Evolutionary conservation across 2,329 filamentous ascomycete genomes (phyloP).

Genomic region (Septoria petroselini): DNA sequence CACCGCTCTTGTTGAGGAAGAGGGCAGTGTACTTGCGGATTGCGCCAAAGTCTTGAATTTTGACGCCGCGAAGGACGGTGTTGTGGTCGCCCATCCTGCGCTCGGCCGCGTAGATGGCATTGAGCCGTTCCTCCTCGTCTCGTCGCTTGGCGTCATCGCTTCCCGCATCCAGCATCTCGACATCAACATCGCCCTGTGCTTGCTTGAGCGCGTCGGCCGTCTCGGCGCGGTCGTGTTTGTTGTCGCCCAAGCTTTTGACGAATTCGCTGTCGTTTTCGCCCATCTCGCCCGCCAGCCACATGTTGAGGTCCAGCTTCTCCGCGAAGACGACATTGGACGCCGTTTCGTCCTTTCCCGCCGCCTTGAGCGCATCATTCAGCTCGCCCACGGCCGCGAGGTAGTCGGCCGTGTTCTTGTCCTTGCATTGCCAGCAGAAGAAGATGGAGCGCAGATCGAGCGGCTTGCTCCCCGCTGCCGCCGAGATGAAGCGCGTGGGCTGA

Average conservation of each 20-base stretch:
- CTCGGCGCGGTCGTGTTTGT: slow-evolving; percentile 51
- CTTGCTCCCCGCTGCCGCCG: slow-evolving; percentile 48
- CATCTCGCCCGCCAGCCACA: slow-evolving; percentile 86
- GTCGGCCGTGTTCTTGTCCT: slow-evolving; percentile 82
- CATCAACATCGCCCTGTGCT: slow-evolving; percentile 37
- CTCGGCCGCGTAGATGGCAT: slow-evolving; percentile 88
- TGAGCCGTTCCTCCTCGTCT: slow-evolving; percentile 72
- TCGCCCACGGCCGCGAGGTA: slow-evolving; percentile 82
- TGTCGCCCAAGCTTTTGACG: slow-evolving; percentile 77
- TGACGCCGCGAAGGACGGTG: slow-evolving; percentile 78
- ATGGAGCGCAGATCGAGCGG: slow-evolving; percentile 75
- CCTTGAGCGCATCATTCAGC: slow-evolving; percentile 70
- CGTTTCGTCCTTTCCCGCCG: slow-evolving; percentile 56
- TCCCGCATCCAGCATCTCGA: slow-evolving; percentile 43
- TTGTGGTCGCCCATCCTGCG: slow-evolving; percentile 91
- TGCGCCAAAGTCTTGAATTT: slow-evolving; percentile 87
- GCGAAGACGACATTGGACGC: slow-evolving; percentile 90
- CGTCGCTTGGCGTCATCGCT: slow-evolving; percentile 52
- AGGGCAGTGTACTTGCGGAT: slow-evolving; percentile 63
- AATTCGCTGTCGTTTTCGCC: slow-evolving; percentile 82
- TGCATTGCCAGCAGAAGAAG: slow-evolving; percentile 94
- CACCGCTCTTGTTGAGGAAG: slow-evolving; percentile 49
- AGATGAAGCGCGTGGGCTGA: slow-evolving; percentile 77
- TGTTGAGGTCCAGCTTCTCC: slow-evolving; percentile 85
- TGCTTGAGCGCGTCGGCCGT: slow-evolving; percentile 49